These are phyloP conservation scores for Flaveria brownii DNA, from an alignment of 129 eudicot species.

Conservation along the genomic window DNA sequence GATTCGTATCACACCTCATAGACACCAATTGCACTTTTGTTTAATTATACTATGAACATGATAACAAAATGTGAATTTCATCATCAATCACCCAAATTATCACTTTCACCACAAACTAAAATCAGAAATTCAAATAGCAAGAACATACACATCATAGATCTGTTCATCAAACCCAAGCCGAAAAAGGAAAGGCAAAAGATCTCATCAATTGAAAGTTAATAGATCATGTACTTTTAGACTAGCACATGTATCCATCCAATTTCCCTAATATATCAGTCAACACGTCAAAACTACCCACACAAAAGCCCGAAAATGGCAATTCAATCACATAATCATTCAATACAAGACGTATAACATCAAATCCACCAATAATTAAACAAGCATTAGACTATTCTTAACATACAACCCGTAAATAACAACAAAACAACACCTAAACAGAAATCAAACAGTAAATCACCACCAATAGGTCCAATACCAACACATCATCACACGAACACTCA, in stretches of 20 bases:
- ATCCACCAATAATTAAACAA: slow-evolving; percentile 12
- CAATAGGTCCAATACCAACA: slow-evolving; percentile 1
- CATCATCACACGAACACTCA: slow-evolving; percentile 15
- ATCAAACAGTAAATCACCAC: not conserved
- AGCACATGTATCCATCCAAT: not conserved
- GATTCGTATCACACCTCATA: not conserved
- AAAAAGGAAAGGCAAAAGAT: slow-evolving; percentile 11
- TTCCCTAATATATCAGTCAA: slow-evolving; percentile 13
- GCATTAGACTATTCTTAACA: not conserved
- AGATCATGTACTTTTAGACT: slow-evolving; percentile 22
- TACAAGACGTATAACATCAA: slow-evolving; percentile 19
- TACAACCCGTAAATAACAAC: slow-evolving; percentile 4
- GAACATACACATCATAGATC: not conserved
- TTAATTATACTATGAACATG: slow-evolving; percentile 4
- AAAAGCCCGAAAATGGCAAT: slow-evolving; percentile 25
- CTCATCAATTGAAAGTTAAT: not conserved
- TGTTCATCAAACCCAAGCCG: slow-evolving; percentile 14
- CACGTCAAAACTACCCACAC: not conserved
- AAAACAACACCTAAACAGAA: not conserved
- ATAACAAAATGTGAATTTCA: not conserved
- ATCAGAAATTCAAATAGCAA: slow-evolving; percentile 10
- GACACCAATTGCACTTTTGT: not conserved
- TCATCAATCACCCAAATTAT: slow-evolving; percentile 16
- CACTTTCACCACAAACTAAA: slow-evolving; percentile 13
- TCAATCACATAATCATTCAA: slow-evolving; percentile 13